Evolutionary conservation across 2,329 filamentous ascomycete genomes (phyloP).

Genomic region (Sporothrix pallida): DNA sequence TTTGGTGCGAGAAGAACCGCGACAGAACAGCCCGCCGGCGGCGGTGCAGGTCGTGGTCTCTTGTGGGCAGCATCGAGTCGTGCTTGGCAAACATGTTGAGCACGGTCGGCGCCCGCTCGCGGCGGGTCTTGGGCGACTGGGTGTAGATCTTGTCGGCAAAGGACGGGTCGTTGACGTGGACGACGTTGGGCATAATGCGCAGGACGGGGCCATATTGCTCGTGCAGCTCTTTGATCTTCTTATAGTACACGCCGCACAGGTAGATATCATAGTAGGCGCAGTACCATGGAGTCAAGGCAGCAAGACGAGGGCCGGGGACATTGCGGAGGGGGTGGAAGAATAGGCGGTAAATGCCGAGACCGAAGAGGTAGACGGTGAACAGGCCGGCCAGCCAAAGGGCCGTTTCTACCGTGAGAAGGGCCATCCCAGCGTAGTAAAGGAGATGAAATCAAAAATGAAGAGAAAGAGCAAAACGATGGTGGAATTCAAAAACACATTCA

Average conservation of each 20-base stretch:
- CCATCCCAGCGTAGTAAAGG: neutral
- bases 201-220: constrained; percentile 12
- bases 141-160: constrained; percentile 22
- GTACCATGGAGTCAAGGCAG: constrained; percentile 13
- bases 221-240: neutral
- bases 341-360: constrained; percentile 20
- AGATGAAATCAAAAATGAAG: neutral
- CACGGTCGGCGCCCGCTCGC: constrained; percentile 11
- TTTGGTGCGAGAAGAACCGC: constrained; percentile 22
- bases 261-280: constrained; percentile 20
- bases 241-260: neutral
- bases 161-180: constrained; percentile 25
- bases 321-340: constrained; percentile 16
- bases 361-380: constrained; percentile 12
- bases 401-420: neutral
- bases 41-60: constrained; percentile 20
- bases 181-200: constrained; percentile 24
- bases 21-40: constrained; percentile 15
- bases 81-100: constrained; percentile 13
- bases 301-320: neutral
- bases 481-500: neutral
- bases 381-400: neutral
- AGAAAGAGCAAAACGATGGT: neutral
- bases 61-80: constrained; percentile 15
- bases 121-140: constrained; percentile 8